Evolutionary conservation across 768 basidiomycete genomes (phyloP).

Genomic region (Mycena rosella): DNA sequence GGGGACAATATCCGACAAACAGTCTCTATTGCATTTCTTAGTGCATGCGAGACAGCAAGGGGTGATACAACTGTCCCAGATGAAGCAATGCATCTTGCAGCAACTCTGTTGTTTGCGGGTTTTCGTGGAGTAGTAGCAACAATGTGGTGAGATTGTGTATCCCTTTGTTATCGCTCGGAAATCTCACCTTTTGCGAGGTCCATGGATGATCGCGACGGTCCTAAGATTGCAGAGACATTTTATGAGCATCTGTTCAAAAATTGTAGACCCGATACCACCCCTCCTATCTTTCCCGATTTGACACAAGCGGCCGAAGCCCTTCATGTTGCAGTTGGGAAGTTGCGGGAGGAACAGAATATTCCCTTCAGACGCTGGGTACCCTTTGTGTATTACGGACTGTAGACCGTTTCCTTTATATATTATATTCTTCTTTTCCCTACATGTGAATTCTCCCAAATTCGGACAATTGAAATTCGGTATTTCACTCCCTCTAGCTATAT

Average conservation of each 20-base stretch:
- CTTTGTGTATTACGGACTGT: slow-evolving; percentile 7
- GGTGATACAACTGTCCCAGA: slow-evolving; percentile 40
- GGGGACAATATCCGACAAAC: too few species aligned
- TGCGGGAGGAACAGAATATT: background rate
- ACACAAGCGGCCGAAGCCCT: background rate
- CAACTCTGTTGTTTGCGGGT: slow-evolving; percentile 39
- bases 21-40: slow-evolving; percentile 43
- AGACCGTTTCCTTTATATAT: background rate
- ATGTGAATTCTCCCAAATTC: background rate
- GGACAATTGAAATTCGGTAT: slow-evolving; percentile 3
- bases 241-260: slow-evolving; percentile 12
- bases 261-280: background rate
- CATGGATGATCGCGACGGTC: slow-evolving; percentile 1
- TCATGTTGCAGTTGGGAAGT: background rate
- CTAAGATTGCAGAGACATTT: slow-evolving; percentile 5
- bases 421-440: background rate
- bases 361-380: slow-evolving; percentile 3
- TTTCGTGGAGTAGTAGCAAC: too few species aligned
- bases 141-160: slow-evolving; percentile 35
- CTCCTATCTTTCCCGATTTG: background rate
- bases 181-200: background rate
- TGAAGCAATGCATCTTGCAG: slow-evolving; percentile 43
- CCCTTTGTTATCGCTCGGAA: background rate
- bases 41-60: slow-evolving; percentile 50
- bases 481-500: slow-evolving; percentile 6